Evolutionary conservation across 2,329 filamentous ascomycete species (phyloP), one percentile per base, ranked within the genome.

Genomic region (Epichloe elymi): DNA sequence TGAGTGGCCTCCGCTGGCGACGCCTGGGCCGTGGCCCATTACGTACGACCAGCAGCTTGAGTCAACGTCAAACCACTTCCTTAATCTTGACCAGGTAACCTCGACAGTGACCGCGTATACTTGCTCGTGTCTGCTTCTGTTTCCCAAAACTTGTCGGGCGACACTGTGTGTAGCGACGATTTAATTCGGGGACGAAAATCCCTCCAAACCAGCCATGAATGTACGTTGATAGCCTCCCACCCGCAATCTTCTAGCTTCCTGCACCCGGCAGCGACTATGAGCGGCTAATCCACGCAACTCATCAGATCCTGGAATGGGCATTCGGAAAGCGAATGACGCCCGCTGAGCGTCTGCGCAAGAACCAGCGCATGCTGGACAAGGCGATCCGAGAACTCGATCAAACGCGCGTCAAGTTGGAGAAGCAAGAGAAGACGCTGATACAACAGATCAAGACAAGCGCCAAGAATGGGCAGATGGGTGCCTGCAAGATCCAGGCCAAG

Each of bases 321-420:
- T 98, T 98, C 65, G 93, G 93, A 59, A 97, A 96, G 80, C 93
- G 93, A 70, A 94, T 97, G 80, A 98, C 93, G 75, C 91, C 93
- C 4, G 88, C 89, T 23, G 86, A 93, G 77, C 85, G 87, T 67
- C 75, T 91, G 67, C 83, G 87, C 68, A 91, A 91, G 76, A 95
- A 98, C 70, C 93, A 97, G 72, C 82, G 93, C 61, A 89, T 93
- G 59, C 83, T 98, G 57, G 93, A 98, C 70, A 95, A 96, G 74
- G 95, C 93, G 11, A 93, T 97, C 63, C 83, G 93, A 59, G 93
- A 98, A 68, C 80, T 98, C 49, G 93, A 98, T 64, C 85, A 95
- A 56, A 91, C 96, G 67, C 80, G 93, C 52, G 83, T 90, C 57
- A 98, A 98, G 74, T 76, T 98, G 35, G 93, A 98, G 73, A 95